These are phyloP conservation scores for Fusarium sororula DNA, from an alignment of 2,329 filamentous ascomycete genomes.

Conservation along the genomic window DNA sequence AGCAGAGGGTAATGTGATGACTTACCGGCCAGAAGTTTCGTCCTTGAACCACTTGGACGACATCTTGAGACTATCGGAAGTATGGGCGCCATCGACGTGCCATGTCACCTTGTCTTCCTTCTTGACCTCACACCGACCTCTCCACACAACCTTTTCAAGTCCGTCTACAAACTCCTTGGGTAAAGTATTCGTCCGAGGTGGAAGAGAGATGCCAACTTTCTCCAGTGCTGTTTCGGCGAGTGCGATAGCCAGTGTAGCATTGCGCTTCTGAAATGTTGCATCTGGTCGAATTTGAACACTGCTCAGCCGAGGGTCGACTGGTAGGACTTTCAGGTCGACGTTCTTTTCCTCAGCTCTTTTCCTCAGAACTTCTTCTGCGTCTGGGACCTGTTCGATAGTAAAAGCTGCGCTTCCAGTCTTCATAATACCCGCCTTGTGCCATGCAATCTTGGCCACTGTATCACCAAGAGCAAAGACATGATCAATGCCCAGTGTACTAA, in stretches of 20 bases:
- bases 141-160: constrained; percentile 77
- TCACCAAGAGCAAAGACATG: constrained; percentile 71
- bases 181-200: constrained; percentile 49
- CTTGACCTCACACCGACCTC: constrained; percentile 79
- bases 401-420: constrained; percentile 68
- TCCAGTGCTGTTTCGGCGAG: constrained; percentile 60
- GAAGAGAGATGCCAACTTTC: constrained; percentile 52
- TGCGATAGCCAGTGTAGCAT: constrained; percentile 62
- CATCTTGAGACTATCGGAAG: constrained; percentile 84
- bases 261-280: constrained; percentile 67
- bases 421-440: constrained; percentile 79
- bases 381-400: constrained; percentile 61
- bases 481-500: constrained; percentile 75
- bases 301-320: constrained; percentile 56
- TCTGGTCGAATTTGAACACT: constrained; percentile 60
- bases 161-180: constrained; percentile 75
- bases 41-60: constrained; percentile 83
- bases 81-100: constrained; percentile 95
- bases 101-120: constrained; percentile 70
- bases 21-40: constrained; percentile 51
- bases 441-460: constrained; percentile 72
- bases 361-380: constrained; percentile 56
- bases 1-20: neutral
- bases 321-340: constrained; percentile 58
- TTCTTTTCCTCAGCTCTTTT: constrained; percentile 62